Evolutionary conservation across 1,284 basidiomycete genomes (phyloP), one percentile per base, ranked within the genome.

Genomic region (Microstroma glucosiphilum): DNA sequence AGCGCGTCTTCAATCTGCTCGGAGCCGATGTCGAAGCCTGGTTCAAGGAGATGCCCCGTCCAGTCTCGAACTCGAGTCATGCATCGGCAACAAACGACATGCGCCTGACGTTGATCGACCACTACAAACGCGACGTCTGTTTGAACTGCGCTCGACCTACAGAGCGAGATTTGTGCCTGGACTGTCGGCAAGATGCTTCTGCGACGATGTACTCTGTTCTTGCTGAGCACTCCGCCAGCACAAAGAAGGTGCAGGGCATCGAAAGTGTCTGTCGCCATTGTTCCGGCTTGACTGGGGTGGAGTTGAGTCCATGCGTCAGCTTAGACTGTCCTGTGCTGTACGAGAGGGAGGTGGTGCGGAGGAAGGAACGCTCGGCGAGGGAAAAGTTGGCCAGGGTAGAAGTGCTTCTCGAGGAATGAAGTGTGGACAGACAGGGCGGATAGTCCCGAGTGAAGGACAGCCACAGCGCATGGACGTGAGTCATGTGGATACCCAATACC

Each of bases 1-100:
- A 89, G 64, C 85, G 94, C 42, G 87, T 98, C 53, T 92, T 97
- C 82, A 92, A 90, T 72, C 85, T 97, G 26, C 84, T 94, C 40
- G 94, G 96, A 6, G 91, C 89, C 3, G 89, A 96, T 73, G 88
- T 96, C 40, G 85, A 85, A 59, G 82, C 83, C 40, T 98, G 96
- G 96, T 96, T 87, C 73, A 85, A 88, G 62, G 87, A 89, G 53
- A 92, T 96, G 90, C 89, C 92, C 21, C 64, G 61, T 65, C 66
- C 46, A 46, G 25, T 19, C 40, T 23, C n/a, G 40, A 61, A n/a
- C 40, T n/a, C 25, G n/a, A n/a, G n/a, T 60, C 57, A 56, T 30
- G 40, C 49, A 62, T 75, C 21, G 70, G 65, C 12, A 76, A 77
- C 65, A 67, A 76, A 19, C 69, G 48, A 56, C 9, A 63, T 77